Evolutionary conservation across 306 rosid species (phyloP).

Genomic region (Myrica gale): DNA sequence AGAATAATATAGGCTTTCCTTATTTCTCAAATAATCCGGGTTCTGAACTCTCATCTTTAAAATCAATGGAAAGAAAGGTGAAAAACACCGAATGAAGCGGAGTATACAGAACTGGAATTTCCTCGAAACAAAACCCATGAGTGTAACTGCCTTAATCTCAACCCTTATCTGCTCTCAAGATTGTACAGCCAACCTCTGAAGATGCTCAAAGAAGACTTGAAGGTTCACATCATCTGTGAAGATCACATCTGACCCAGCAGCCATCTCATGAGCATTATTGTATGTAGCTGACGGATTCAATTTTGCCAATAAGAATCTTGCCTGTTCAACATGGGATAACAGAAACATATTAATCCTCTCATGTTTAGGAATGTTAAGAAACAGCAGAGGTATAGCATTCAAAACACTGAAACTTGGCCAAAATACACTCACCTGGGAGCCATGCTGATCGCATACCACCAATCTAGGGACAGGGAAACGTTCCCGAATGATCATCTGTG

Average conservation of each 20-base stretch:
- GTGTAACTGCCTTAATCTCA: conserved; percentile 34
- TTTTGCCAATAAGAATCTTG: conserved; percentile 89
- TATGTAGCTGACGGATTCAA: conserved; percentile 97
- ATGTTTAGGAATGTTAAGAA: background rate
- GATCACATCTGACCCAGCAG: conserved; percentile 89
- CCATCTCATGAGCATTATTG: conserved; percentile 78
- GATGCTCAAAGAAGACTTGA: conserved; percentile 97
- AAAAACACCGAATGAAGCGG: conserved; percentile 44
- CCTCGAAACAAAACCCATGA: conserved; percentile 44
- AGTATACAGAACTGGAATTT: conserved; percentile 35
- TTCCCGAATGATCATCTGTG: conserved; percentile 58
- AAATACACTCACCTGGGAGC: conserved; percentile 77
- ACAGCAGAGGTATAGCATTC: background rate
- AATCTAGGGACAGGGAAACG: conserved; percentile 95
- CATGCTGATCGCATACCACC: conserved; percentile 98
- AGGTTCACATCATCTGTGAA: conserved; percentile 97
- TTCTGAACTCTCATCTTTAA: conserved; percentile 42
- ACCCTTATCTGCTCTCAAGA: conserved; percentile 53
- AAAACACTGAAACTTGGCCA: conserved; percentile 14
- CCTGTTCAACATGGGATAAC: conserved; percentile 50
- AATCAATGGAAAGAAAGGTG: conserved; percentile 49
- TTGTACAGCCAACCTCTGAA: conserved; percentile 96
- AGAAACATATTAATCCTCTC: conserved; percentile 13
- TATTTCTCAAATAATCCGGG: conserved; percentile 46
- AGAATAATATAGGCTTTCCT: conserved; percentile 45